Evolutionary conservation across 2,329 filamentous ascomycete species (phyloP), one percentile per base, ranked within the genome.

Genomic region (Nothomitra cinnamomea): DNA sequence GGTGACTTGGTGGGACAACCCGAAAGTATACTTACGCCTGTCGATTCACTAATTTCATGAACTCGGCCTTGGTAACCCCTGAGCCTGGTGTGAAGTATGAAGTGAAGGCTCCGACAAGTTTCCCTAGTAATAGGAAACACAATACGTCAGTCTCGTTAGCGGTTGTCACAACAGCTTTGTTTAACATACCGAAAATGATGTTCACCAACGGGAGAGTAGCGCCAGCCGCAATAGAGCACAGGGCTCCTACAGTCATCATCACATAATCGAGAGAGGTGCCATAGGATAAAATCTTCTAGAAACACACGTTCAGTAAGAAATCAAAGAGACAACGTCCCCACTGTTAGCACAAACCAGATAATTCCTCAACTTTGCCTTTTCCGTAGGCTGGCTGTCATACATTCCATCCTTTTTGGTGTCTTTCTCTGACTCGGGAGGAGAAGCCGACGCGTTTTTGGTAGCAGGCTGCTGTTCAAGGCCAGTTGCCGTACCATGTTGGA

Each of bases 171-270:
- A 35, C 22, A 17, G 41, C 24, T 15, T 12, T n/a, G 6, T 3
- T 5, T 3, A 75, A 70, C 38, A 65, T 64, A 58, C 77, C 77
- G 61, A 80, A 78, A 5, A 80, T 67, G 40, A 81, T 66, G 38
- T 78, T 76, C 75, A 82, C 79, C 35, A 79, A 58, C 0, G 76
- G 77, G 5, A 77, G 58, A 10, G 15, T 22, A 40, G 24, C 6
- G 19, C 15, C n/a, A 15, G 45, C 25, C 10, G 25, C 45, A 10
- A 49, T 49, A 2, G 45, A 49, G n/a, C 17, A 17, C 12, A 35
- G 13, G 6, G 19, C 25, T 17, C 45, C 45, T 2, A 13, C 24
- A 3, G 2, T 10, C 45, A 49, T 35, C 45, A 49, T 17, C 6
- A 17, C 24, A 49, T 49, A 49, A 19, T 49, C 45, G 19, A 49